phyloP scores from a whole-genome alignment of 768 basidiomycete genomes.

The Melanogaster broomeanus region DNA sequence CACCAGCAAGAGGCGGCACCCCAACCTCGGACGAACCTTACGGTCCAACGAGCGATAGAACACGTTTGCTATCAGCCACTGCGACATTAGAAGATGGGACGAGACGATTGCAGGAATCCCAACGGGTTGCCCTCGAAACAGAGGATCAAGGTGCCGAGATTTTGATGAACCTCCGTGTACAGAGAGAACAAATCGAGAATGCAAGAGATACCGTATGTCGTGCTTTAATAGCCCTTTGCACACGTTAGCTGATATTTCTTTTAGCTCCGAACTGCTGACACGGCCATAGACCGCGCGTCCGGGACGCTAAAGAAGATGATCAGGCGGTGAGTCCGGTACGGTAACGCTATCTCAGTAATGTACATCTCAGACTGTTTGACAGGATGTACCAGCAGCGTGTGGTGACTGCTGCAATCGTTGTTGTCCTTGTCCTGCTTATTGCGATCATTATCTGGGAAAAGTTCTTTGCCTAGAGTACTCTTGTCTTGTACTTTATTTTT shows the following conservation, averaged over 20 bases:
- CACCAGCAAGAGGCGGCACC: constrained; percentile 35
- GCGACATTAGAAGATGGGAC: constrained; percentile 81
- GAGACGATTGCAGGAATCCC: constrained; percentile 83
- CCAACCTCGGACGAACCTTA: constrained; percentile 80
- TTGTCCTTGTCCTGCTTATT: constrained; percentile 83
- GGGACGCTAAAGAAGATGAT: constrained; percentile 96
- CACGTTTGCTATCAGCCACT: constrained; percentile 79
- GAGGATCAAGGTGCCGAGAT: constrained; percentile 96
- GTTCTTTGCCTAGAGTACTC: constrained; percentile 44
- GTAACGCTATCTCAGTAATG: constrained; percentile 5
- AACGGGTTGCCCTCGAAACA: constrained; percentile 92
- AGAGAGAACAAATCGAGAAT: constrained; percentile 94
- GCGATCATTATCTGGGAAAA: constrained; percentile 82
- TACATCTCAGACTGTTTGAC: constrained; percentile 20
- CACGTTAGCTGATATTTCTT: neutral
- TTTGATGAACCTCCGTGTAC: constrained; percentile 75
- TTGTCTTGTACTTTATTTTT: constrained; percentile 13
- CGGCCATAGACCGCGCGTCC: constrained; percentile 87
- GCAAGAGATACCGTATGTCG: constrained; percentile 79
- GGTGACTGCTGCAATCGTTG: constrained; percentile 84
- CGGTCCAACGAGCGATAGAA: constrained; percentile 66
- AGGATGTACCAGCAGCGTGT: constrained; percentile 98
- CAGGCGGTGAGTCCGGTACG: constrained; percentile 63
- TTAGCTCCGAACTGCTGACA: constrained; percentile 84
- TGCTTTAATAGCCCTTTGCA: neutral